Percentiles rank a stretch among this genome's conserved stretches.
phyloP scores from a whole-genome alignment of 129 eudicot species.

The Sambucus nigra region DNA sequence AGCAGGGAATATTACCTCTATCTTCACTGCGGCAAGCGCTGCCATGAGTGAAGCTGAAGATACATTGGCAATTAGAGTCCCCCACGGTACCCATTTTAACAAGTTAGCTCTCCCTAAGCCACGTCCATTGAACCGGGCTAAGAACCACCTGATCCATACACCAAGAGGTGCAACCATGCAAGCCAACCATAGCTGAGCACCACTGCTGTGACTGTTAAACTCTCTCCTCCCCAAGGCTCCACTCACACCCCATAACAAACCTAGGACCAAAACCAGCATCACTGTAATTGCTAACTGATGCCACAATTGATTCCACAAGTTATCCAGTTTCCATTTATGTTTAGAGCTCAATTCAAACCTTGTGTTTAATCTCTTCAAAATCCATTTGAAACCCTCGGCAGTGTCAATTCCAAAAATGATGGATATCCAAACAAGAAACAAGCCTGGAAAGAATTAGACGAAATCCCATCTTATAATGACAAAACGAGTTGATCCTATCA shows the following conservation, averaged over 20 bases:
- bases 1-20: too few relatives aligned
- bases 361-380: slow-evolving; percentile 13
- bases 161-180: slow-evolving; percentile 85
- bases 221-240: slow-evolving; percentile 32
- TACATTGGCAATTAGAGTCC: slow-evolving; percentile 79
- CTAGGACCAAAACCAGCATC: slow-evolving; percentile 35
- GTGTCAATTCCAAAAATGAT: slow-evolving; percentile 63
- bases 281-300: slow-evolving; percentile 22
- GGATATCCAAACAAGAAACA: slow-evolving; percentile 57
- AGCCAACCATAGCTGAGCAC: slow-evolving; percentile 67
- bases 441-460: slow-evolving; percentile 33
- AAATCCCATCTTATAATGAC: too few relatives aligned
- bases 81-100: slow-evolving; percentile 82
- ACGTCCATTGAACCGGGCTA: slow-evolving; percentile 69
- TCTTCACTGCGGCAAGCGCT: slow-evolving; percentile 64
- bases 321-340: slow-evolving; percentile 13
- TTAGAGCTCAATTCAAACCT: slow-evolving; percentile 13
- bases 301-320: too few relatives aligned
- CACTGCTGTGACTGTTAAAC: slow-evolving; percentile 34
- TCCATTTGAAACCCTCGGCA: slow-evolving; percentile 57
- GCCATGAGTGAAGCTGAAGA: slow-evolving; percentile 84
- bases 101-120: slow-evolving; percentile 49
- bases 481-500: too few relatives aligned
- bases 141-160: slow-evolving; percentile 85
- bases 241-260: slow-evolving; percentile 50